Conservation (phyloP, 2,329 filamentous ascomycete genomes). For the Penicillium sp. region DNA sequence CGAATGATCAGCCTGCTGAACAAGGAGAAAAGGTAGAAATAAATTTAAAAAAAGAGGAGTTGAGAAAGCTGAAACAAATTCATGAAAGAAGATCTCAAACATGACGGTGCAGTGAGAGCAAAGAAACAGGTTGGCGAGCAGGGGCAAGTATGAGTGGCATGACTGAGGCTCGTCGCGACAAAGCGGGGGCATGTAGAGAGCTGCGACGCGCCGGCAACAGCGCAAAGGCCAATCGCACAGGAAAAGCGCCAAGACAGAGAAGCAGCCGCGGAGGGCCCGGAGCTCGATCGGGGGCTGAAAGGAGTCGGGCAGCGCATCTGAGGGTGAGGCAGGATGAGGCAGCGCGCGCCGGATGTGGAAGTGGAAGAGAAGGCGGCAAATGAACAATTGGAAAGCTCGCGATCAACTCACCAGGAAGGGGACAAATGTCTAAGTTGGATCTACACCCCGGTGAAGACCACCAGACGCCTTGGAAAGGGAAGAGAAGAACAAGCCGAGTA, state of each 20-base stretch:
- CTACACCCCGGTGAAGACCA: slow-evolving; percentile 7
- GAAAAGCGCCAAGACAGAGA: background rate
- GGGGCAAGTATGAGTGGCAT: slow-evolving; percentile 22
- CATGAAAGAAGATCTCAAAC: background rate
- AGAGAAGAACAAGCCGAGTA: slow-evolving; percentile 4
- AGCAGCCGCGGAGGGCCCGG: background rate
- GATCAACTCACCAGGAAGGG: slow-evolving; percentile 14
- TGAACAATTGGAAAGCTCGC: background rate
- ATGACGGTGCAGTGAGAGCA: background rate
- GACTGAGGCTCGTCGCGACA: slow-evolving; percentile 17
- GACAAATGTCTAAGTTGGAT: slow-evolving; percentile 11
- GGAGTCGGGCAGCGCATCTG: background rate
- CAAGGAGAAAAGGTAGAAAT: background rate
- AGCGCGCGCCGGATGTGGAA: background rate
- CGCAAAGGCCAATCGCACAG: background rate
- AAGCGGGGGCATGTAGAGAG: slow-evolving; percentile 9
- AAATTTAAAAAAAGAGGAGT: background rate
- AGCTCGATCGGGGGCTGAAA: background rate
- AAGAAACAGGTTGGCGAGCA: slow-evolving; percentile 7
- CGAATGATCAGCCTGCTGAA: slow-evolving; percentile 1
- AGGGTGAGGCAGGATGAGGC: background rate
- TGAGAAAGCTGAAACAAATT: background rate
- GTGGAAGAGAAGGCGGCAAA: background rate
- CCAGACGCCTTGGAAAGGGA: slow-evolving; percentile 8
- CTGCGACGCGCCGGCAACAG: slow-evolving; percentile 4